phyloP scores from a whole-genome alignment of 768 basidiomycete genomes.

The Hygrocybe coccinea region DNA sequence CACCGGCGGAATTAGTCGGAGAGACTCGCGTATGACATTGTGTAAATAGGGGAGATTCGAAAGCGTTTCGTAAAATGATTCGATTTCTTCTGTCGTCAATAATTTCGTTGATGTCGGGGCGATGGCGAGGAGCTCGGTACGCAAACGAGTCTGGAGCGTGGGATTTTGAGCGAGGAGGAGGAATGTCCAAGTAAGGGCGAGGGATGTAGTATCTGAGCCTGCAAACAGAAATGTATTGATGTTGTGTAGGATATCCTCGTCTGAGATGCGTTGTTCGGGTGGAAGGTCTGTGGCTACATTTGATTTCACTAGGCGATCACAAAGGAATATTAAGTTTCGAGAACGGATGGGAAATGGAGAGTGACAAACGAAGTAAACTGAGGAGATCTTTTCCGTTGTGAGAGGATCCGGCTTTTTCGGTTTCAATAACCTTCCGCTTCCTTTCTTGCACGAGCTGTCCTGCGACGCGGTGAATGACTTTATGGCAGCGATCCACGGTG shows the following conservation, averaged over 20 bases:
- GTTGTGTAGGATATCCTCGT: slow-evolving; percentile 80
- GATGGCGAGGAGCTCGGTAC: slow-evolving; percentile 57
- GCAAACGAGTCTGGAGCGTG: slow-evolving; percentile 62
- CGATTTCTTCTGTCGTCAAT: slow-evolving; percentile 60
- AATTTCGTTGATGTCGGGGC: slow-evolving; percentile 36
- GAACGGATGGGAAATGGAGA: slow-evolving; percentile 3
- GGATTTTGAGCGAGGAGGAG: slow-evolving; percentile 66
- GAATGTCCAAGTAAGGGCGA: slow-evolving; percentile 83
- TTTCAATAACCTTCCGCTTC: slow-evolving; percentile 65
- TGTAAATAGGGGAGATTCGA: slow-evolving; percentile 66
- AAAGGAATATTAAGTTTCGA: background rate
- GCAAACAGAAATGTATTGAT: slow-evolving; percentile 90
- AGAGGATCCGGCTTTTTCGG: slow-evolving; percentile 44
- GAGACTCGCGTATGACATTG: slow-evolving; percentile 68
- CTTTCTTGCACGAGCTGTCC: slow-evolving; percentile 74
- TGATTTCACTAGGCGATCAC: slow-evolving; percentile 66
- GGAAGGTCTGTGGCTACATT: slow-evolving; percentile 70
- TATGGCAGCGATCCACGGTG: slow-evolving; percentile 52
- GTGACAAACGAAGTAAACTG: slow-evolving; percentile 62
- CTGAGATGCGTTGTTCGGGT: slow-evolving; percentile 69
- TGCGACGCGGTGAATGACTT: slow-evolving; percentile 64
- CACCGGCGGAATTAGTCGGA: slow-evolving; percentile 77
- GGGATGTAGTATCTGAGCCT: slow-evolving; percentile 82
- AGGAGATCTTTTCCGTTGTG: slow-evolving; percentile 72
- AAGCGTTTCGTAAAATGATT: slow-evolving; percentile 52